Conservation (phyloP, 2,329 filamentous ascomycete species). For the Domatiomyces catenatus region DNA sequence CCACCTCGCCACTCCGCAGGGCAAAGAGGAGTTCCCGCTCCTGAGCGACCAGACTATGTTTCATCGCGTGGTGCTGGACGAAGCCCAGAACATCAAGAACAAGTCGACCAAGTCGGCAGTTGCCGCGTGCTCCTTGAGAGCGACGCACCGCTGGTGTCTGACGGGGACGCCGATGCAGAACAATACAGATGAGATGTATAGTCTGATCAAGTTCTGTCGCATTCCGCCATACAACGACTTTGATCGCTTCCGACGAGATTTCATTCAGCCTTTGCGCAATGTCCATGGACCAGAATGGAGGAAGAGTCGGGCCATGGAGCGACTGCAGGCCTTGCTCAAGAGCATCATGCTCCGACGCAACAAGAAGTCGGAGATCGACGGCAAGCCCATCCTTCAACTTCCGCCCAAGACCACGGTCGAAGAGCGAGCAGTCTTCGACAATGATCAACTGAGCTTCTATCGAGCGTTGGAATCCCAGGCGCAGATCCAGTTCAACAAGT, state of each 20-base stretch:
- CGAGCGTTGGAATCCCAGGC: slow-evolving; percentile 49
- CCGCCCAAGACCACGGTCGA: slow-evolving; percentile 49
- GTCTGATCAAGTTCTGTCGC: slow-evolving; percentile 59
- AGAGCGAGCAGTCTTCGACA: slow-evolving; percentile 48
- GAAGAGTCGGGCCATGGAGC: slow-evolving; percentile 45
- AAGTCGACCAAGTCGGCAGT: slow-evolving; percentile 45
- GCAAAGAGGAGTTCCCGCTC: slow-evolving; percentile 35
- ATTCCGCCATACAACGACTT: slow-evolving; percentile 60
- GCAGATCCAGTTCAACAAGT: slow-evolving; percentile 60
- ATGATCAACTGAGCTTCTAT: slow-evolving; percentile 53
- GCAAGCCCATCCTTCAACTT: slow-evolving; percentile 56
- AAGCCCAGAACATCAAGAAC: slow-evolving; percentile 72
- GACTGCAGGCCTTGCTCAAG: slow-evolving; percentile 60
- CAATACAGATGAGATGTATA: slow-evolving; percentile 59
- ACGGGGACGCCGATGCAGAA: slow-evolving; percentile 88
- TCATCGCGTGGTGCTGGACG: slow-evolving; percentile 60
- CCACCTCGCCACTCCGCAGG: background rate
- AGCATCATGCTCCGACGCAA: slow-evolving; percentile 69
- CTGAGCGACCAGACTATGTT: slow-evolving; percentile 47
- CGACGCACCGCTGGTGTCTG: slow-evolving; percentile 55
- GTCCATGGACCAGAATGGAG: slow-evolving; percentile 15
- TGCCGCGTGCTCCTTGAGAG: slow-evolving; percentile 43
- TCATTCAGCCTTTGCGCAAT: slow-evolving; percentile 37
- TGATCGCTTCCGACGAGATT: slow-evolving; percentile 43
- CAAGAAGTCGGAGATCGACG: slow-evolving; percentile 65